These are phyloP conservation scores for Beauveria bassiana DNA, from an alignment of 2,329 filamentous ascomycete genomes.

Conservation along the genomic window DNA sequence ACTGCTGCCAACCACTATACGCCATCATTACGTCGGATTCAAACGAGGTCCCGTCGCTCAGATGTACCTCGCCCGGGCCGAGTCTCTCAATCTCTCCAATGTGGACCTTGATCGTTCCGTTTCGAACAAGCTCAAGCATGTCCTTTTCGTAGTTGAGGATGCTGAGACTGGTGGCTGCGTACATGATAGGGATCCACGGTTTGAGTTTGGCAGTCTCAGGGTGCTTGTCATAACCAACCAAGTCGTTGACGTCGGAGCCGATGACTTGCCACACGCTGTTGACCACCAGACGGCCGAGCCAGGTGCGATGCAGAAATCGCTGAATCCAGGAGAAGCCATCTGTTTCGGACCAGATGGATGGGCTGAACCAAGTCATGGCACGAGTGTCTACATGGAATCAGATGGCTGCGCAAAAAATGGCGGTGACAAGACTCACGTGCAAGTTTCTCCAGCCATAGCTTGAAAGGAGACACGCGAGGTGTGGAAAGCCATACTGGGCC, in stretches of 20 bases:
- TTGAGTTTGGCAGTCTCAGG: conserved; percentile 46
- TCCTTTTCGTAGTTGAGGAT: conserved; percentile 54
- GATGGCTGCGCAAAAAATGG: conserved; percentile 30
- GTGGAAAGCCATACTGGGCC: conserved; percentile 53
- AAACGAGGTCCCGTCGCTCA: conserved; percentile 40
- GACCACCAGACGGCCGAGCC: conserved; percentile 47
- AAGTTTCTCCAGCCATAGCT: conserved; percentile 60
- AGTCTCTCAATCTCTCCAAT: conserved; percentile 43
- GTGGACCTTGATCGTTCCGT: conserved; percentile 44
- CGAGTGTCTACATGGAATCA: conserved; percentile 40
- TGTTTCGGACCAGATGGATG: conserved; percentile 62
- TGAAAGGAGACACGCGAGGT: conserved; percentile 58
- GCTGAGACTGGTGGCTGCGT: conserved; percentile 45
- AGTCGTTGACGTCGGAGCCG: conserved; percentile 43
- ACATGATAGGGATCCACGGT: conserved; percentile 44
- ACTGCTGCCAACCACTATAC: conserved; percentile 52
- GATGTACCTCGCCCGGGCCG: conserved; percentile 36
- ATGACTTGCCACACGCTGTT: conserved; percentile 51
- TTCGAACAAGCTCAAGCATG: conserved; percentile 48
- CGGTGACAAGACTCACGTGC: conserved; percentile 36
- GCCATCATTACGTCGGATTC: conserved; percentile 45
- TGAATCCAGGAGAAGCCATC: conserved; percentile 51
- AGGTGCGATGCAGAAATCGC: conserved; percentile 49
- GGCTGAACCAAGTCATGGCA: conserved; percentile 65
- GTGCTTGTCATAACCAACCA: conserved; percentile 47